phyloP scores from a whole-genome alignment of 2,329 filamentous ascomycete species.

The Pyricularia grisea region DNA sequence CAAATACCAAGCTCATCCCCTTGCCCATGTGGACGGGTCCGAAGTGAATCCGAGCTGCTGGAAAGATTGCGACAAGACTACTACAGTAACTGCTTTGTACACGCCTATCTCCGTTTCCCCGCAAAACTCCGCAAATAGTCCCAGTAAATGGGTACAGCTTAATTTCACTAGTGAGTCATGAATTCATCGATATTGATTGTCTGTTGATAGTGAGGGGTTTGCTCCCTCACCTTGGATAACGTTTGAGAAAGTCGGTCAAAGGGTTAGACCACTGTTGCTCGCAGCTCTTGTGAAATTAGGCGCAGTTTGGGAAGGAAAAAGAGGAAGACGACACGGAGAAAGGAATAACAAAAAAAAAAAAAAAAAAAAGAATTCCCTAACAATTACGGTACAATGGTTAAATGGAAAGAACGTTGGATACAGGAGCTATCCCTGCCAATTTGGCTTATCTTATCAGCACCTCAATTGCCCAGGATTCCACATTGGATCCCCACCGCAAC shows the following conservation, averaged over 20 bases:
- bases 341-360: not conserved
- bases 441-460: not conserved
- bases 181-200: not conserved
- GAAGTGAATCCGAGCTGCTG: not conserved
- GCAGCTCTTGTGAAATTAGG: not conserved
- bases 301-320: too few species aligned
- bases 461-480: not conserved
- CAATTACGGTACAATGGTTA: not conserved
- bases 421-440: not conserved
- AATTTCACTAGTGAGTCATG: not conserved
- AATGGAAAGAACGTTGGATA: not conserved
- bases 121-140: not conserved
- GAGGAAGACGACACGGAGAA: not conserved
- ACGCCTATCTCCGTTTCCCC: not conserved
- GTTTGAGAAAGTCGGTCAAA: not conserved
- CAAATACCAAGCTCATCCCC: not conserved
- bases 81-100: not conserved
- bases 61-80: not conserved
- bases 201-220: not conserved
- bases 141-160: not conserved
- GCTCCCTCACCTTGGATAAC: not conserved
- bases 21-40: not conserved
- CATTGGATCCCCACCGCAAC: not conserved
- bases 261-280: not conserved
- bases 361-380: not conserved